Evolutionary conservation across 768 basidiomycete species (phyloP).

Genomic region (Mycena floridula): DNA sequence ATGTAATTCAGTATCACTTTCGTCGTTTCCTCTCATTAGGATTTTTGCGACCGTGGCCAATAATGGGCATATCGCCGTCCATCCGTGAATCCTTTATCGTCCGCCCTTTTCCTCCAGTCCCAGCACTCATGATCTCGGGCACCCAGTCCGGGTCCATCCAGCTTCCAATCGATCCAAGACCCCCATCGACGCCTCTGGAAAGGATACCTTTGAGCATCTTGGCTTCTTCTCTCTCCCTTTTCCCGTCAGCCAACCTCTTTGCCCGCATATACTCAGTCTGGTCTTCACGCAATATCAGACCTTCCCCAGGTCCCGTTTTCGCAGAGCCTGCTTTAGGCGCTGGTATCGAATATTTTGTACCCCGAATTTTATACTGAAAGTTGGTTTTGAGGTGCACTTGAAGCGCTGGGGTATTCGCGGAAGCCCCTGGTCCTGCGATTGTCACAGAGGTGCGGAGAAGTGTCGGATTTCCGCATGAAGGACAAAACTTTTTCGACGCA

Average conservation of each 20-base stretch:
- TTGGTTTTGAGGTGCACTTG: conserved; percentile 92
- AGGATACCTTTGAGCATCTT: conserved; percentile 62
- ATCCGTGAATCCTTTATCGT: conserved; percentile 40
- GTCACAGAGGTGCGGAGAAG: conserved; percentile 90
- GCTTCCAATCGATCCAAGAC: conserved; percentile 53
- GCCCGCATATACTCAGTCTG: conserved; percentile 84
- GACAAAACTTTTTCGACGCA: conserved; percentile 91
- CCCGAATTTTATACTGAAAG: conserved; percentile 90
- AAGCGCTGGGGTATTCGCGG: conserved; percentile 59
- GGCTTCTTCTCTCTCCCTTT: conserved; percentile 73
- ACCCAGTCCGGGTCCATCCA: conserved; percentile 98
- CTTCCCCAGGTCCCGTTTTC: conserved; percentile 75
- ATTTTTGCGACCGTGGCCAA: conserved; percentile 86
- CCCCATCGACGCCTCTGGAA: conserved; percentile 37
- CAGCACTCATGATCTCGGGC: conserved; percentile 68
- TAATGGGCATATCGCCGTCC: conserved; percentile 70
- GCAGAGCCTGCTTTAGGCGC: conserved; percentile 84
- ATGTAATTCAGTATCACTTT: conserved; percentile 34
- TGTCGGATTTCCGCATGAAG: conserved; percentile 92
- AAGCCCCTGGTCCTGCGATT: conserved; percentile 57
- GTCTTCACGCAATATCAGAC: conserved; percentile 89
- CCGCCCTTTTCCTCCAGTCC: conserved; percentile 68
- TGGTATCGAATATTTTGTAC: conserved; percentile 90
- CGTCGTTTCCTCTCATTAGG: conserved; percentile 75
- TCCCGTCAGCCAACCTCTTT: conserved; percentile 67